Evolutionary conservation across 129 eudicot genomes (phyloP), one percentile per base, ranked within the genome.

Genomic region (Centella asiatica): DNA sequence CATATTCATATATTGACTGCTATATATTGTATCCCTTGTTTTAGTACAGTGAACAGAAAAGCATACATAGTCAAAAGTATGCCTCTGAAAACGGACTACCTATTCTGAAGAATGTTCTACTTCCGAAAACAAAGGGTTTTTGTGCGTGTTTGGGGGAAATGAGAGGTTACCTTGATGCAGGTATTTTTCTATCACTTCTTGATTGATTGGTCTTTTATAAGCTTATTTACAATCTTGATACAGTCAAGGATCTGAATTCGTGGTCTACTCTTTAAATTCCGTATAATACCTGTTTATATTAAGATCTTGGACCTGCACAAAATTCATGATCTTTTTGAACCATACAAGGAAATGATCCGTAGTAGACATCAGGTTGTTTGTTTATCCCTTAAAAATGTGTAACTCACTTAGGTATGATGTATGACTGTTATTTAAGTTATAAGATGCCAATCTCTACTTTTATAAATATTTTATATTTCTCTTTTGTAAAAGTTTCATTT

Each of bases 61-160:
- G 98, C 75, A 49, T 67, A 28, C 83, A 84, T 24, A 81, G 90
- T 80, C 94, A 90, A 69, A 81, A 83, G 63, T 80, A 71, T 75
- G 97, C 97, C 27, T 73, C 87, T 69, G 97, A 89, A 76, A 69
- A 85, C 3, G 92, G 86, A 50, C 74, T 85, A 22, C 97, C 95
- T 62, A 48, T 89, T 44, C 47, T 90, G 74, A 88, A 85, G 65
- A 73, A 86, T 68, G 97, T 86, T 62, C 73, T 90, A 39, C 89
- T 90, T 68, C 95, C 95, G 4, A 90, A 86, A 69, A 75, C 94
- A 65, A 90, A 90, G 72, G 98, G 95, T 19, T 87, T 90, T 65
- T 80, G 69, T 67, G 84, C 94, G 42, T 90, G 94, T 56, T 24
- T 90, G 55, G 85, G 80, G 53, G 82, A 73, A 47, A 71, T 92